Conservation (phyloP, 345 rosid genomes). For the Punica granatum region DNA sequence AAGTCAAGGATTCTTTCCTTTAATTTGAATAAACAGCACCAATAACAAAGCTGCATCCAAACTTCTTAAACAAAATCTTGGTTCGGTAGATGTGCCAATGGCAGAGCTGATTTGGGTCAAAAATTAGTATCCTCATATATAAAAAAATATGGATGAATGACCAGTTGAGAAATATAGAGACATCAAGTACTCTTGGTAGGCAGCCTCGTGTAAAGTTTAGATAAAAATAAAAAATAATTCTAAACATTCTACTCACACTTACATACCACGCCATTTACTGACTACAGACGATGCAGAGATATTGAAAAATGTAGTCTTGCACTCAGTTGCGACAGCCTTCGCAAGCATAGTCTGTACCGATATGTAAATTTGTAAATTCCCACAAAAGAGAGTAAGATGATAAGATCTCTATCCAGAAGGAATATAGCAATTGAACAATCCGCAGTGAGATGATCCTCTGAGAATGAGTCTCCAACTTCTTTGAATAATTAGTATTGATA, state of each 20-base stretch:
- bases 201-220: background rate
- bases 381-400: background rate
- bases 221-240: background rate
- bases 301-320: slow-evolving; percentile 95
- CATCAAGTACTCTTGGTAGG: background rate
- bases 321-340: slow-evolving; percentile 95
- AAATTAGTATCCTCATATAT: background rate
- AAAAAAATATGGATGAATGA: background rate
- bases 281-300: slow-evolving; percentile 96
- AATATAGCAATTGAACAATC: background rate
- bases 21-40: background rate
- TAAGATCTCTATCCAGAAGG: background rate
- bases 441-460: background rate
- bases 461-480: background rate
- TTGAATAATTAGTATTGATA: no score
- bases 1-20: background rate
- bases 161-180: background rate
- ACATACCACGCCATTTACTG: slow-evolving; percentile 96
- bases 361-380: slow-evolving; percentile 7
- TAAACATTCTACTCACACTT: background rate
- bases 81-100: no score
- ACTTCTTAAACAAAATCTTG: no score
- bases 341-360: slow-evolving; percentile 89
- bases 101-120: no score
- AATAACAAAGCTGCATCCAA: background rate